phyloP scores from a whole-genome alignment of 139 green algal species.

The Astrephomene gubernaculifera region DNA sequence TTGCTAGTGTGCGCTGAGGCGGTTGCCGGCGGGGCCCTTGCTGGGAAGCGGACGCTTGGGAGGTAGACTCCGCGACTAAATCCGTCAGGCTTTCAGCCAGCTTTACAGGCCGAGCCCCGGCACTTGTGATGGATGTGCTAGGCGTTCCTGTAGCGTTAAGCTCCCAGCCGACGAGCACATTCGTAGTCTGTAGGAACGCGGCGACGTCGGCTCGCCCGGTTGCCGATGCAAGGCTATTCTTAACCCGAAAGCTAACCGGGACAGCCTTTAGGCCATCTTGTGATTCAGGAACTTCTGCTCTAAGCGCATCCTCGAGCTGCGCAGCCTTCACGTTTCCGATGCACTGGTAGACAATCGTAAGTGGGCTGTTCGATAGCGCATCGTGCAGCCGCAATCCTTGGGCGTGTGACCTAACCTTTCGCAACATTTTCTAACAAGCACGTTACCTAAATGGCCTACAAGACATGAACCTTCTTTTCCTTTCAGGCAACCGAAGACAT shows the following conservation, averaged over 20 bases:
- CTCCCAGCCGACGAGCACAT: constrained; percentile 33
- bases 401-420: background rate
- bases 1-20: constrained; percentile 5
- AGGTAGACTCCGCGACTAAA: background rate
- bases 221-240: constrained; percentile 34
- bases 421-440: constrained; percentile 2
- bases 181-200: constrained; percentile 19
- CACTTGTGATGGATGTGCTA: background rate
- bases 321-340: constrained; percentile 43
- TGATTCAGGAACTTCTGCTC: background rate
- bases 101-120: background rate
- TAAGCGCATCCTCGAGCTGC: constrained; percentile 17
- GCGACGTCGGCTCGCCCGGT: constrained; percentile 24
- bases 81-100: background rate
- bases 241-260: constrained; percentile 32
- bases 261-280: background rate
- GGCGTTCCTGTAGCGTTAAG: background rate
- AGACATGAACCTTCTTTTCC: no score
- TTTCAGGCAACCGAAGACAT: no score
- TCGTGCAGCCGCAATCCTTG: constrained; percentile 19
- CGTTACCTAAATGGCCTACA: background rate
- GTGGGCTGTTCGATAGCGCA: constrained; percentile 12
- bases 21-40: background rate
- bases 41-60: background rate
- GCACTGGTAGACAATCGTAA: constrained; percentile 39